Evolutionary conservation across 306 rosid species (phyloP).

Genomic region (Glycyrrhiza uralensis): DNA sequence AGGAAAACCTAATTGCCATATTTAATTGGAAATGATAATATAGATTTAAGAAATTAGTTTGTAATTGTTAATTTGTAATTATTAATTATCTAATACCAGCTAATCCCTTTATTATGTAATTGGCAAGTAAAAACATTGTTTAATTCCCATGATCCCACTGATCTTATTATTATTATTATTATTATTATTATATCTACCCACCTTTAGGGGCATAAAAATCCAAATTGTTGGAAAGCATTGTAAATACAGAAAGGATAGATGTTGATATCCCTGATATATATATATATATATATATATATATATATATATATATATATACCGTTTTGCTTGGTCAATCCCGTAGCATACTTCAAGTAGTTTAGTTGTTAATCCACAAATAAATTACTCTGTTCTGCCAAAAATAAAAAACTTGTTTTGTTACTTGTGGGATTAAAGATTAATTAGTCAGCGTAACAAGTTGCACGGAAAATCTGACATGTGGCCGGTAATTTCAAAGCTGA

Average conservation of each 20-base stretch:
- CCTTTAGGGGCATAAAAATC: neutral
- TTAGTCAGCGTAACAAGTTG: constrained; percentile 23
- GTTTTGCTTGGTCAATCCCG: constrained; percentile 33
- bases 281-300: no score
- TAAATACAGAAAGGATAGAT: constrained; percentile 39
- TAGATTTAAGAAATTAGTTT: neutral
- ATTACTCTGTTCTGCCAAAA: neutral
- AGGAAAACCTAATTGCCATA: constrained; percentile 1
- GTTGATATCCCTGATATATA: constrained; percentile 26
- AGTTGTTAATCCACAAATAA: neutral
- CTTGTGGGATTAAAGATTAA: neutral
- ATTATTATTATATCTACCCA: neutral
- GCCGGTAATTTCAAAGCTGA: constrained; percentile 32
- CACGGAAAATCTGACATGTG: constrained; percentile 1
- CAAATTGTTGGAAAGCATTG: constrained; percentile 20
- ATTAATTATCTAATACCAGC: neutral
- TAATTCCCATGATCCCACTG: neutral
- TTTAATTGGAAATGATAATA: neutral
- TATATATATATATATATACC: no score
- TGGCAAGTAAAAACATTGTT: neutral
- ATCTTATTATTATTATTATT: neutral
- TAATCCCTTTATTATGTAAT: neutral
- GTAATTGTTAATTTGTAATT: neutral
- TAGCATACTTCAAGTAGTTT: constrained; percentile 3
- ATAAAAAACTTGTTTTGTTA: neutral